Evolutionary conservation across 768 basidiomycete species (phyloP).

Genomic region (Mrakia frigida): DNA sequence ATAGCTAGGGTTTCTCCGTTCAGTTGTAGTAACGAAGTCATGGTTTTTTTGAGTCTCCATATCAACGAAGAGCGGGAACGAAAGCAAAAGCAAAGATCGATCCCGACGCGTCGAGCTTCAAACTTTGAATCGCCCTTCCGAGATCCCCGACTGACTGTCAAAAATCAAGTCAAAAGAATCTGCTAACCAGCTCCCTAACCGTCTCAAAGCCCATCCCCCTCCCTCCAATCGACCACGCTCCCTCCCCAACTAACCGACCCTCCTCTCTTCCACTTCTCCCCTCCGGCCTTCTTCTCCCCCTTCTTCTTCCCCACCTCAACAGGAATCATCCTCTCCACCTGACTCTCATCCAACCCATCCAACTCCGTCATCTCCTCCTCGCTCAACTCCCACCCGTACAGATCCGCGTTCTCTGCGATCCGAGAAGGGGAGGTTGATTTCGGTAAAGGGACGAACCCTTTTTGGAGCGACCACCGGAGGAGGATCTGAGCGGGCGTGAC

Average conservation of each 20-base stretch:
- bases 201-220: slow-evolving; percentile 7
- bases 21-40: no score
- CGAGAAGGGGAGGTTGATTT: slow-evolving; percentile 68
- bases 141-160: no score
- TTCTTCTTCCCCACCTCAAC: background rate
- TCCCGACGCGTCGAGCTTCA: no score
- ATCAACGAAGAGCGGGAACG: no score
- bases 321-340: background rate
- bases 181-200: no score
- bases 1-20: no score
- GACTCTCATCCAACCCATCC: slow-evolving; percentile 58
- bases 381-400: slow-evolving; percentile 70
- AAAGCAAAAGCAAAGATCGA: no score
- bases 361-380: slow-evolving; percentile 61
- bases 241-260: background rate
- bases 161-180: no score
- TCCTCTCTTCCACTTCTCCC: no score
- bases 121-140: no score
- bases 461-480: slow-evolving; percentile 50
- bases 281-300: background rate
- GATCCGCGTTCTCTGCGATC: slow-evolving; percentile 59
- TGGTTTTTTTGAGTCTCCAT: no score
- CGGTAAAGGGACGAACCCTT: slow-evolving; percentile 65
- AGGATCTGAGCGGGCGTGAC: slow-evolving; percentile 47
- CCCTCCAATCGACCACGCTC: background rate